A percentile compares a stretch with the other conserved stretches of the same genome.
phyloP scores from a whole-genome alignment of 2,329 filamentous ascomycete species.

The Diaporthe ampelina region DNA sequence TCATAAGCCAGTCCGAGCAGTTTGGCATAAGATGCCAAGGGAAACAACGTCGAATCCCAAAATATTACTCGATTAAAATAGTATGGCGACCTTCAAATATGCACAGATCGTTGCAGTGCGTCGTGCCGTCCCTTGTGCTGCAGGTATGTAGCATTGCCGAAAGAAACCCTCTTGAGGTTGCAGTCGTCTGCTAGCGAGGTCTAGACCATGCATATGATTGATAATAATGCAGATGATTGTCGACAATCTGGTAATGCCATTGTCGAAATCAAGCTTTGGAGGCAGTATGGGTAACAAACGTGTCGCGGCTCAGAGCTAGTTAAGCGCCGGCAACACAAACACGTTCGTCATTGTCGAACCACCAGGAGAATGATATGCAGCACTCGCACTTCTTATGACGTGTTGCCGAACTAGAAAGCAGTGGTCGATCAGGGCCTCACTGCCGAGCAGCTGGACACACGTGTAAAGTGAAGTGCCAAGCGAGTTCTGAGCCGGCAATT shows the following conservation, averaged over 20 bases:
- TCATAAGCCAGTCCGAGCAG: not conserved
- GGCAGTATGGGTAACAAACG: not conserved
- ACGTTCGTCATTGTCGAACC: not conserved
- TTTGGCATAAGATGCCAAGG: not conserved
- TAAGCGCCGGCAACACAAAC: too few relatives aligned
- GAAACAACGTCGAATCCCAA: too few relatives aligned
- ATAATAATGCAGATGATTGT: not conserved
- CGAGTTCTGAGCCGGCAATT: not conserved
- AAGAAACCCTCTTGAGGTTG: not conserved
- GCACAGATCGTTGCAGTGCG: not conserved
- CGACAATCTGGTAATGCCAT: not conserved
- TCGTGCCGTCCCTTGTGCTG: not conserved
- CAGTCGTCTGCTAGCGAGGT: not conserved
- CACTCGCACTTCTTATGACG: not conserved
- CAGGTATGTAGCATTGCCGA: not conserved
- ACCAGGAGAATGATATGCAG: not conserved
- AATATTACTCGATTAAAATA: not conserved
- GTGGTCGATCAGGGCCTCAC: not conserved
- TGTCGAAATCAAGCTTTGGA: not conserved
- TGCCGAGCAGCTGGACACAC: not conserved
- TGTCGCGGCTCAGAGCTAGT: not conserved
- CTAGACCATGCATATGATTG: not conserved
- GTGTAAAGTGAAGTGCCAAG: not conserved
- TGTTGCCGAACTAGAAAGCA: not conserved
- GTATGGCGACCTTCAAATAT: too few relatives aligned